These are phyloP conservation scores for Dissophora ornata DNA, from an alignment of 192 early-diverging fungal species.

Conservation along the genomic window DNA sequence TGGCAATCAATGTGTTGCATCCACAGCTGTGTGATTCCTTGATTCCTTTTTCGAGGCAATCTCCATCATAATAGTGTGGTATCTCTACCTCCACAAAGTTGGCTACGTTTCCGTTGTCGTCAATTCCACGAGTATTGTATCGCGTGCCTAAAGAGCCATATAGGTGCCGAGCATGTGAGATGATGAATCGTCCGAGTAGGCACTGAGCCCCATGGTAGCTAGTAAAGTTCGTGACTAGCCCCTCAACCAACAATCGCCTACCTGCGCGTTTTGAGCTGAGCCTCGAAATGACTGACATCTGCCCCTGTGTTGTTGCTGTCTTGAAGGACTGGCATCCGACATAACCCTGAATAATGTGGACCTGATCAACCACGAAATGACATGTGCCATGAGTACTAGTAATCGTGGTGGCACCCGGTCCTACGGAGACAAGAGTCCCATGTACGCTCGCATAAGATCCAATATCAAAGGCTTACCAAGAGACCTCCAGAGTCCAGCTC, in stretches of 20 bases:
- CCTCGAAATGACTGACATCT: conserved; percentile 77
- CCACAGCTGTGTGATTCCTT: too few relatives aligned
- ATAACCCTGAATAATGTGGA: conserved; percentile 82
- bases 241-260: conserved; percentile 1
- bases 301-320: conserved; percentile 50
- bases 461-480: conserved; percentile 62
- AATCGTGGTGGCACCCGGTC: too few relatives aligned
- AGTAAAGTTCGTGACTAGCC: too few relatives aligned
- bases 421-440: too few relatives aligned
- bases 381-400: too few relatives aligned
- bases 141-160: conserved; percentile 93
- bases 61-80: too few relatives aligned
- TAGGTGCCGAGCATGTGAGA: too few relatives aligned
- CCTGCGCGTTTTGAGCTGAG: conserved; percentile 80
- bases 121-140: conserved; percentile 94
- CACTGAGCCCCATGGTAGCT: too few relatives aligned
- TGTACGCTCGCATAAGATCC: conserved; percentile 24
- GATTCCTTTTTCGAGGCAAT: too few relatives aligned
- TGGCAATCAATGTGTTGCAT: too few relatives aligned
- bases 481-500: conserved; percentile 80
- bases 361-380: conserved; percentile 55
- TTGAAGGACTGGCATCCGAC: conserved; percentile 64
- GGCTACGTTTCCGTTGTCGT: conserved; percentile 96
- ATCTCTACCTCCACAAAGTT: conserved; percentile 92
- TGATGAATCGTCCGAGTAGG: too few relatives aligned